Evolutionary conservation across 2,329 filamentous ascomycete species (phyloP).

Genomic region (Curvularia hawaiiensis): DNA sequence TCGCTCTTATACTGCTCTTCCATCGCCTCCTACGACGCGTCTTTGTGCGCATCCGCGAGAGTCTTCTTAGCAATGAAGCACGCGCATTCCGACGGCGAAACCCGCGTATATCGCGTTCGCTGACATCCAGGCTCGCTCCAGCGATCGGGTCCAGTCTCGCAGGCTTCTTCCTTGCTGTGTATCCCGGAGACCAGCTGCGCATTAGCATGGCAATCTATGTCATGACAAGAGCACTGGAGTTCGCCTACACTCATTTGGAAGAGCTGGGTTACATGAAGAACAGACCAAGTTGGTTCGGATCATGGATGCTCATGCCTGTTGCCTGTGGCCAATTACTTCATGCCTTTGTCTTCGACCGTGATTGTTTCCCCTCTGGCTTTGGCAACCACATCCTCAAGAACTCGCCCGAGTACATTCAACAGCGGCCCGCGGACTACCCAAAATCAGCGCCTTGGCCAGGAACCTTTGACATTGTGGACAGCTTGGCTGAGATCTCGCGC

Average conservation of each 20-base stretch:
- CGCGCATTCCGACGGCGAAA: conserved; percentile 83
- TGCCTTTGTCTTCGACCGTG: conserved; percentile 58
- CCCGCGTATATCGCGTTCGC: conserved; percentile 71
- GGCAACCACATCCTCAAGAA: conserved; percentile 70
- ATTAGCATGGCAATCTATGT: conserved; percentile 82
- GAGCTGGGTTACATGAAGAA: conserved; percentile 68
- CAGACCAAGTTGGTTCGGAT: conserved; percentile 69
- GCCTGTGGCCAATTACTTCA: conserved; percentile 57
- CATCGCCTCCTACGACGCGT: conserved; percentile 92
- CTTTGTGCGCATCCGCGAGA: conserved; percentile 77
- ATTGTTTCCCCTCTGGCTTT: conserved; percentile 61
- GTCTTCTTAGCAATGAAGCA: conserved; percentile 80
- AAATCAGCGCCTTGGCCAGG: conserved; percentile 72
- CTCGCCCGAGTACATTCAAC: conserved; percentile 79
- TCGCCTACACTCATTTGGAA: conserved; percentile 82
- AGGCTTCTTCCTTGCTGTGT: conserved; percentile 80
- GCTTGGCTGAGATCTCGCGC: conserved; percentile 77
- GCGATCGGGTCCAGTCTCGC: conserved; percentile 90
- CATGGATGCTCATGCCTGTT: conserved; percentile 58
- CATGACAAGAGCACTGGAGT: conserved; percentile 81
- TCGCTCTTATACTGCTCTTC: conserved; percentile 84
- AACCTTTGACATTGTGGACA: conserved; percentile 77
- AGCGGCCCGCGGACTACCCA: conserved; percentile 72
- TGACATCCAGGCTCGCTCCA: conserved; percentile 84
- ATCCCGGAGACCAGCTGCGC: conserved; percentile 72